Evolutionary conservation across 768 basidiomycete species (phyloP), one percentile per base, ranked within the genome.

Genomic region (Leucocoprinus sp.): DNA sequence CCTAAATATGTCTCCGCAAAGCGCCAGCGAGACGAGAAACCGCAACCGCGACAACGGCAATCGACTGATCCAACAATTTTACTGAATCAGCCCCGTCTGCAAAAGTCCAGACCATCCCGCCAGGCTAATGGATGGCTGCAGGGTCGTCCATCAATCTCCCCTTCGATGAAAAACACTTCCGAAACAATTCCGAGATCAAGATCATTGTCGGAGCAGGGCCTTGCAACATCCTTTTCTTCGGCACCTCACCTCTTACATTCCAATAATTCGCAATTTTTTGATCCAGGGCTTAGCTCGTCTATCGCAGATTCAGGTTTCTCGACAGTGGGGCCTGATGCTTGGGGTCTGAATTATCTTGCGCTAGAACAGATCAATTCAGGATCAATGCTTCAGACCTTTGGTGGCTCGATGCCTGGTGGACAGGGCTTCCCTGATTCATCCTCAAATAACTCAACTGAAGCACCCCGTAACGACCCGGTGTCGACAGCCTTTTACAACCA

Each of bases 341-440:
- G 61, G 54, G 56, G 60, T 26, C 45, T 63, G 29, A 59, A 50
- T 24, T 52, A 61, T 47, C 42, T 60, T 8, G 37, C 59, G 2
- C 41, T 59, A 11, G 48, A 54, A n/a, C 59, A 64, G 57, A 50
- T 58, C 54, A 54, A 53, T 8, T 55, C 37, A 4, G 43, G 43
- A n/a, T 22, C 18, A 17, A 49, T 45, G 38, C 49, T 22, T 18
- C 48, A 49, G 49, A 46, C 26, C n/a, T 29, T 35, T 7, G 39
- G 43, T 14, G 29, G 35, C 14, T 6, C 29, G 9, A 15, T 26
- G 31, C 7, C 26, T 3, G 37, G 24, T n/a, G 7, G 28, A 7
- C 44, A 45, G 22, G 37, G 14, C 18, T 38, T 23, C 9, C 22
- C 44, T 5, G 35, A 22, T 17, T 11, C 18, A 4, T 21, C 9